A percentile compares a stretch with the other conserved stretches of the same genome.
Evolutionary conservation across 495 filamentous ascomycete species (phyloP).

Genomic region (Darksidea phi): DNA sequence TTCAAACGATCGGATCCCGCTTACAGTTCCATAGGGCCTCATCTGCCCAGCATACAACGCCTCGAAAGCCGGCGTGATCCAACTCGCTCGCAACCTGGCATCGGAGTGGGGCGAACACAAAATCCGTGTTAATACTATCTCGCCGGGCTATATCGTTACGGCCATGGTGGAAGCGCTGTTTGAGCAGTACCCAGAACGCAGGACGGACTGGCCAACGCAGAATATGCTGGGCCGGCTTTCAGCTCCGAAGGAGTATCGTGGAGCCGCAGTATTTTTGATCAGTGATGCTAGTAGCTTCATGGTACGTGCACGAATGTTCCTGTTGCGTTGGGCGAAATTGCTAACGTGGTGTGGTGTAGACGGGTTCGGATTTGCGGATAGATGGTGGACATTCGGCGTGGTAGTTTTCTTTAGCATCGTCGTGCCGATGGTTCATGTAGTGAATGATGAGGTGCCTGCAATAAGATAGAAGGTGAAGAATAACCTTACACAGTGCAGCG

Average conservation of each 20-base stretch:
- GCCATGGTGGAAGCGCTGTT: slow-evolving; percentile 83
- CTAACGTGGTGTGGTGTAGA: slow-evolving; percentile 23
- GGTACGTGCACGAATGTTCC: slow-evolving; percentile 33
- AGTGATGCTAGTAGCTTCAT: slow-evolving; percentile 87
- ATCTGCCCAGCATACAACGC: slow-evolving; percentile 67
- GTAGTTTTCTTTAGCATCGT: slow-evolving; percentile 30
- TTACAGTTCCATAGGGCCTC: slow-evolving; percentile 76
- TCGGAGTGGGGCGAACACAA: slow-evolving; percentile 78
- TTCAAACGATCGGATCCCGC: slow-evolving; percentile 76
- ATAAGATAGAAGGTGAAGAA: too few relatives aligned
- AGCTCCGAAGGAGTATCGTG: slow-evolving; percentile 74
- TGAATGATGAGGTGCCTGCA: not conserved
- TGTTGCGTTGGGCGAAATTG: not conserved
- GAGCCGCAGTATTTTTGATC: slow-evolving; percentile 61
- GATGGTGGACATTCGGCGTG: slow-evolving; percentile 45
- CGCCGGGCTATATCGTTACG: slow-evolving; percentile 93
- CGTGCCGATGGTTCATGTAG: not conserved
- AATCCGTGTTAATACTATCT: slow-evolving; percentile 94
- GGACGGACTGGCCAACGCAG: slow-evolving; percentile 74
- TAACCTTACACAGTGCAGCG: too few relatives aligned
- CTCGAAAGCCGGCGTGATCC: slow-evolving; percentile 68
- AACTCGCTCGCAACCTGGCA: slow-evolving; percentile 62
- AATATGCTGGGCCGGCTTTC: slow-evolving; percentile 87
- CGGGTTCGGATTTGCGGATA: slow-evolving; percentile 41
- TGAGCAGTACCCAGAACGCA: slow-evolving; percentile 69